Evolutionary conservation across 225 moss, liverwort and hornwort species (phyloP).

Genomic region (Marchantia polymorpha): DNA sequence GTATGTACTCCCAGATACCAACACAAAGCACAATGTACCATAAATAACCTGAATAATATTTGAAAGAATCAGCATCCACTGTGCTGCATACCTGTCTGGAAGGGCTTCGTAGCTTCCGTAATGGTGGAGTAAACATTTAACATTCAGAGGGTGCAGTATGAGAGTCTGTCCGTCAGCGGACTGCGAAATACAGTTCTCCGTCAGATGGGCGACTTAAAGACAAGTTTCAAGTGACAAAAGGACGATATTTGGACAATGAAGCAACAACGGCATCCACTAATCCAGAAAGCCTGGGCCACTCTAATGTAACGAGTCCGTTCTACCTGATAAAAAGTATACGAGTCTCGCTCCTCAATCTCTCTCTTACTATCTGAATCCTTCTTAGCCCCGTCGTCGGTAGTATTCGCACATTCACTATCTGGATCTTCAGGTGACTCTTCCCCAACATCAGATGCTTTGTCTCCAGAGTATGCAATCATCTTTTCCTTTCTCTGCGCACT

Average conservation of each 20-base stretch:
- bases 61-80: too few species aligned
- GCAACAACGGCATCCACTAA: neutral
- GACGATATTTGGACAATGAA: neutral
- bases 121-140: constrained; percentile 85
- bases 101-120: constrained; percentile 83
- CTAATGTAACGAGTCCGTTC: neutral
- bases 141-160: constrained; percentile 84
- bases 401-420: constrained; percentile 26
- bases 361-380: constrained; percentile 58
- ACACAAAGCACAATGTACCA: too few species aligned
- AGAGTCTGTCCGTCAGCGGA: constrained; percentile 91
- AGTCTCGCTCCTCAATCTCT: constrained; percentile 73
- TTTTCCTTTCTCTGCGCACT: neutral
- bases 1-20: too few species aligned
- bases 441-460: constrained; percentile 36
- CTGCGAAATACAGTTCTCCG: constrained; percentile 24
- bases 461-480: constrained; percentile 1
- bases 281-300: neutral
- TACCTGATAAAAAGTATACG: constrained; percentile 87
- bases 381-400: constrained; percentile 39
- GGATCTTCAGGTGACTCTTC: constrained; percentile 47
- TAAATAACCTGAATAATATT: too few species aligned
- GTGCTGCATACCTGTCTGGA: constrained; percentile 52
- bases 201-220: neutral
- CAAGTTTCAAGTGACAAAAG: neutral